Percentiles rank a stretch among this genome's conserved stretches.
Conservation (phyloP, 2,329 filamentous ascomycete genomes). For the Macrophomina phaseolina region DNA sequence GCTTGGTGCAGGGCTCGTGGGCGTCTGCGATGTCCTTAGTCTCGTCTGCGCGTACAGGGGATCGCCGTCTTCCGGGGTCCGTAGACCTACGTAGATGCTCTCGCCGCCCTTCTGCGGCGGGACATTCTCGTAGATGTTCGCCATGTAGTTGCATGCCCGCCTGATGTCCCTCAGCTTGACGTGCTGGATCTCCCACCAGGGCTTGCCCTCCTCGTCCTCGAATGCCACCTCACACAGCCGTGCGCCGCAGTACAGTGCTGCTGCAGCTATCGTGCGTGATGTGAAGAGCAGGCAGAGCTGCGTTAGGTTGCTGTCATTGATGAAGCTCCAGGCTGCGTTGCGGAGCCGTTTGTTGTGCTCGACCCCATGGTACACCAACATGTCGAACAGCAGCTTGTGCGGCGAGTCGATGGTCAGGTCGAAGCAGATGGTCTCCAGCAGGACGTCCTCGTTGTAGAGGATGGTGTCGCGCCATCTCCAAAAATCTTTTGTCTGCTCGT, state of each 20-base stretch:
- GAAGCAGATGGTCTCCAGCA: constrained; percentile 91
- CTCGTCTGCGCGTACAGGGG: constrained; percentile 37
- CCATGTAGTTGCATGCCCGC: constrained; percentile 77
- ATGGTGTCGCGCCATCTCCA: constrained; percentile 98
- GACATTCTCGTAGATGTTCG: constrained; percentile 56
- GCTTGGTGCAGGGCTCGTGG: constrained; percentile 31
- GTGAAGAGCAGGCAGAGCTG: constrained; percentile 81
- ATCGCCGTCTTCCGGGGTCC: constrained; percentile 45
- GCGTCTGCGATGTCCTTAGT: constrained; percentile 37
- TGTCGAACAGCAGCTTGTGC: constrained; percentile 81
- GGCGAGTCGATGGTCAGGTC: constrained; percentile 90
- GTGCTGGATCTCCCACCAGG: constrained; percentile 86
- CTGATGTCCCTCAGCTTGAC: constrained; percentile 74
- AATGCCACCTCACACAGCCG: constrained; percentile 76
- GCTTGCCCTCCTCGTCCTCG: constrained; percentile 70
- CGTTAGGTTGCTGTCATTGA: constrained; percentile 88
- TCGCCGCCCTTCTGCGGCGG: constrained; percentile 48
- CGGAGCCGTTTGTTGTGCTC: constrained; percentile 81
- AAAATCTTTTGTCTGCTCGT: constrained; percentile 97
- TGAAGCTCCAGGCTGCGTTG: constrained; percentile 90
- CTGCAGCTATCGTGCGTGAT: constrained; percentile 80
- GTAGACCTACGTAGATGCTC: constrained; percentile 54
- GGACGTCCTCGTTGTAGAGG: constrained; percentile 86
- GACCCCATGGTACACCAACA: constrained; percentile 74
- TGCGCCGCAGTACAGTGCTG: constrained; percentile 84